Conservation (phyloP, 805 yeast genomes). For the Candida methanosorbosa region DNA sequence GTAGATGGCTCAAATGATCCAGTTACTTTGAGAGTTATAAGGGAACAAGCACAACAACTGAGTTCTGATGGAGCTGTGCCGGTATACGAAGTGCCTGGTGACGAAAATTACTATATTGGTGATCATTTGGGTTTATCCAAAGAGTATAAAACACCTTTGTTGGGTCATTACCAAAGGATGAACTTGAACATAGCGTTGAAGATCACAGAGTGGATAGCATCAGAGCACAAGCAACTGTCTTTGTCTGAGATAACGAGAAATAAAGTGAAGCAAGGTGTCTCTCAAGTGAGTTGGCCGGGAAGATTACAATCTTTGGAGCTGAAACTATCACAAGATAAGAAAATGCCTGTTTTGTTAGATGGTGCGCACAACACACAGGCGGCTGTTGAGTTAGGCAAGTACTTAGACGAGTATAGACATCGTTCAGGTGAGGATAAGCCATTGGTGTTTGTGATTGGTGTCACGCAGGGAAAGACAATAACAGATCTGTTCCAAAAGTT, state of each 20-base stretch:
- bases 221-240: no score
- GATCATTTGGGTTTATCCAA: constrained; percentile 4
- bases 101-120: constrained; percentile 2
- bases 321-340: constrained; percentile 13
- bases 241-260: constrained; percentile 9
- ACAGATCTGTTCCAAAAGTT: constrained; percentile 42
- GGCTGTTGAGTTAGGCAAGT: constrained; percentile 60
- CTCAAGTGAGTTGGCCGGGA: constrained; percentile 73
- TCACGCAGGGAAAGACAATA: constrained; percentile 66
- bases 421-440: constrained; percentile 4
- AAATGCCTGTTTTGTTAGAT: constrained; percentile 49
- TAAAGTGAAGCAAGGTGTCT: constrained; percentile 42
- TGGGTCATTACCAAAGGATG: constrained; percentile 64
- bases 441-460: constrained; percentile 57
- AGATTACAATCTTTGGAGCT: constrained; percentile 51
- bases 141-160: constrained; percentile 40
- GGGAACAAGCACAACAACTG: constrained; percentile 6
- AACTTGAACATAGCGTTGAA: constrained; percentile 64
- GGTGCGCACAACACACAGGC: constrained; percentile 94
- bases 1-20: constrained; percentile 60
- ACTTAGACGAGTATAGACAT: constrained; percentile 24
- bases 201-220: constrained; percentile 17
- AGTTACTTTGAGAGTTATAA: constrained; percentile 41
- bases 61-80: constrained; percentile 28
- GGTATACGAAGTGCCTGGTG: constrained; percentile 4